Percentiles rank a stretch among this genome's conserved stretches.
phyloP scores from a whole-genome alignment of 2,329 filamentous ascomycete species.

The Periconia sp. region DNA sequence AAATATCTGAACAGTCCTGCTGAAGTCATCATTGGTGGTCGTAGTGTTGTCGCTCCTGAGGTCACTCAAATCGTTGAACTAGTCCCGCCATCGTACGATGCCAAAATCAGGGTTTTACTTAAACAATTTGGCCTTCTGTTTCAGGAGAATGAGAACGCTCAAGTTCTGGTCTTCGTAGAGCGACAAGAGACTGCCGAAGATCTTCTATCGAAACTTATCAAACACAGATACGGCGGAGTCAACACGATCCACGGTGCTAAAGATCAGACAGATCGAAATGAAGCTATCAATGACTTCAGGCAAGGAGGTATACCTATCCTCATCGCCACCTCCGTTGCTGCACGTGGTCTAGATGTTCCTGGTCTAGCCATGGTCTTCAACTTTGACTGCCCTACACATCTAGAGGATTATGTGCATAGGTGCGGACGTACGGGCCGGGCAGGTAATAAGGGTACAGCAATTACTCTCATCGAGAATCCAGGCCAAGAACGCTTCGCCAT shows the following conservation, averaged over 20 bases:
- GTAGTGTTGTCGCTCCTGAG: conserved; percentile 69
- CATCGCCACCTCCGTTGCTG: conserved; percentile 93
- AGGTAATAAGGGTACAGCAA: conserved; percentile 90
- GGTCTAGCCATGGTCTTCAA: conserved; percentile 96
- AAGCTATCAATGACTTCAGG: conserved; percentile 44
- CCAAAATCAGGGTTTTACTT: conserved; percentile 86
- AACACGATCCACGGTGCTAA: conserved; percentile 80
- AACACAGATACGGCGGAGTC: conserved; percentile 53
- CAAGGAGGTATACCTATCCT: conserved; percentile 87
- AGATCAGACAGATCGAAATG: conserved; percentile 53
- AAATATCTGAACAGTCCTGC: conserved; percentile 86
- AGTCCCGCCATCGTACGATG: conserved; percentile 54
- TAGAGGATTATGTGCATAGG: conserved; percentile 96
- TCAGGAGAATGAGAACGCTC: conserved; percentile 84
- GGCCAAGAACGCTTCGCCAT: conserved; percentile 90
- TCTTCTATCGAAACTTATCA: conserved; percentile 36
- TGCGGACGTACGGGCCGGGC: conserved; percentile 93
- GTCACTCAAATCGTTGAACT: conserved; percentile 95
- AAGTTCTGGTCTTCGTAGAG: conserved; percentile 89
- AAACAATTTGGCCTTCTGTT: conserved; percentile 89
- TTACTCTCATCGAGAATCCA: conserved; percentile 91
- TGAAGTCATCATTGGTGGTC: conserved; percentile 90
- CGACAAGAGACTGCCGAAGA: conserved; percentile 74
- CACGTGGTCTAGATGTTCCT: conserved; percentile 93
- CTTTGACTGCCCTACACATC: conserved; percentile 89